These are phyloP conservation scores for Pyrenochaeta sp. DNA, from an alignment of 2,329 filamentous ascomycete genomes.

Conservation along the genomic window DNA sequence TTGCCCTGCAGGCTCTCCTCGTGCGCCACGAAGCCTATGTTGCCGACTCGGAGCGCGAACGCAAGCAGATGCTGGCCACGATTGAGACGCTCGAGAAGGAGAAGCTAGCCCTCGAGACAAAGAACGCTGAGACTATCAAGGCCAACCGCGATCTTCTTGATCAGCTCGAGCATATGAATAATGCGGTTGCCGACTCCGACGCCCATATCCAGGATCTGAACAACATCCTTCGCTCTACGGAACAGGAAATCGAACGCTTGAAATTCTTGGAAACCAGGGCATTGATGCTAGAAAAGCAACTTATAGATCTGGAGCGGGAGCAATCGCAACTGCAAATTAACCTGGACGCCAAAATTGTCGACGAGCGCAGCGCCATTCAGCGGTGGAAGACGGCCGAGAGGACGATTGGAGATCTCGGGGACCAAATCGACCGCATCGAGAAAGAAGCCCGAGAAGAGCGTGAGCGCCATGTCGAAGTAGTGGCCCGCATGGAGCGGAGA, in stretches of 20 bases:
- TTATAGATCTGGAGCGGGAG: slow-evolving; percentile 81
- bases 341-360: slow-evolving; percentile 71
- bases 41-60: slow-evolving; percentile 87
- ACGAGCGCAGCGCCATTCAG: slow-evolving; percentile 79
- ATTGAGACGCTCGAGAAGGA: slow-evolving; percentile 78
- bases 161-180: slow-evolving; percentile 85
- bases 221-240: slow-evolving; percentile 76
- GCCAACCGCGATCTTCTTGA: slow-evolving; percentile 84
- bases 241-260: slow-evolving; percentile 77
- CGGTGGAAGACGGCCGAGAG: slow-evolving; percentile 87
- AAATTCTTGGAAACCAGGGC: slow-evolving; percentile 77
- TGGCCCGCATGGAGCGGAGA: slow-evolving; percentile 83
- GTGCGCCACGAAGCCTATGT: slow-evolving; percentile 94
- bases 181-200: slow-evolving; percentile 80
- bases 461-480: slow-evolving; percentile 80
- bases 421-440: slow-evolving; percentile 89
- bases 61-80: slow-evolving; percentile 72
- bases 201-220: slow-evolving; percentile 79
- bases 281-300: slow-evolving; percentile 79
- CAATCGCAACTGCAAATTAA: slow-evolving; percentile 75
- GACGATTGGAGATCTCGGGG: slow-evolving; percentile 78
- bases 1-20: slow-evolving; percentile 79
- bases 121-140: slow-evolving; percentile 79
- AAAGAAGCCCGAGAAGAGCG: slow-evolving; percentile 80
- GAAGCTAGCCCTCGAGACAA: slow-evolving; percentile 73